Percentiles rank a stretch among this genome's conserved stretches.
Conservation (phyloP, 2,329 filamentous ascomycete genomes). For the Colletotrichum graminicola region DNA sequence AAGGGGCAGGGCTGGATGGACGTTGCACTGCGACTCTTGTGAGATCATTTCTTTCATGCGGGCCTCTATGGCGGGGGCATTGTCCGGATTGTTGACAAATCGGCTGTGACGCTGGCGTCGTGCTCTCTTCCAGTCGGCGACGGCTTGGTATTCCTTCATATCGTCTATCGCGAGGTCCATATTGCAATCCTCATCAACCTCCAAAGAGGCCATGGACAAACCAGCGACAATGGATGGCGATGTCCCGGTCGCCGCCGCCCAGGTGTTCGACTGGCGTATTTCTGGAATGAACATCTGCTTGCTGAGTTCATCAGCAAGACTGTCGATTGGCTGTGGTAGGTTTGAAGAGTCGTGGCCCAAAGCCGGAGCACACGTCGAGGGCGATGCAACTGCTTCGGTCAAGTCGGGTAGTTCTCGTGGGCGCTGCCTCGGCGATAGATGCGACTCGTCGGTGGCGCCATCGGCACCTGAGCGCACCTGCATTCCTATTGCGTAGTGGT, state of each 20-base stretch:
- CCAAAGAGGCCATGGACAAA: slow-evolving; percentile 23
- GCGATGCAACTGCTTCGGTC: slow-evolving; percentile 1
- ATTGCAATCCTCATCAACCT: slow-evolving; percentile 34
- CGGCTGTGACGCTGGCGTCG: slow-evolving; percentile 34
- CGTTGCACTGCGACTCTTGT: slow-evolving; percentile 25
- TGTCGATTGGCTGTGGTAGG: slow-evolving; percentile 32
- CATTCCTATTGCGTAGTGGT: slow-evolving; percentile 32
- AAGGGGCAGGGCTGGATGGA: background rate
- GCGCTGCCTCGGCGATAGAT: slow-evolving; percentile 33
- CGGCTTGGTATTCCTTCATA: slow-evolving; percentile 22
- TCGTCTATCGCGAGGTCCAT: slow-evolving; percentile 29
- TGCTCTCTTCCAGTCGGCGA: slow-evolving; percentile 38
- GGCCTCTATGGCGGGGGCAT: slow-evolving; percentile 29
- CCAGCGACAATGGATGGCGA: slow-evolving; percentile 14
- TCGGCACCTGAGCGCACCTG: slow-evolving; percentile 25
- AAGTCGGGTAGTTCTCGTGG: slow-evolving; percentile 14
- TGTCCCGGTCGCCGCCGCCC: background rate
- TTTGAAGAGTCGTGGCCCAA: background rate
- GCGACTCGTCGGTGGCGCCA: slow-evolving; percentile 8
- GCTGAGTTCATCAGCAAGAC: slow-evolving; percentile 32
- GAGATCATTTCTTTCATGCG: slow-evolving; percentile 31
- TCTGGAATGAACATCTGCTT: slow-evolving; percentile 31
- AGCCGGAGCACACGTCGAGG: background rate
- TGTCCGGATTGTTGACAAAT: slow-evolving; percentile 33
- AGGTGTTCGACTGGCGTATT: background rate